phyloP scores from a whole-genome alignment of 2,329 filamentous ascomycete species.

The Xylariaceae sp. region DNA sequence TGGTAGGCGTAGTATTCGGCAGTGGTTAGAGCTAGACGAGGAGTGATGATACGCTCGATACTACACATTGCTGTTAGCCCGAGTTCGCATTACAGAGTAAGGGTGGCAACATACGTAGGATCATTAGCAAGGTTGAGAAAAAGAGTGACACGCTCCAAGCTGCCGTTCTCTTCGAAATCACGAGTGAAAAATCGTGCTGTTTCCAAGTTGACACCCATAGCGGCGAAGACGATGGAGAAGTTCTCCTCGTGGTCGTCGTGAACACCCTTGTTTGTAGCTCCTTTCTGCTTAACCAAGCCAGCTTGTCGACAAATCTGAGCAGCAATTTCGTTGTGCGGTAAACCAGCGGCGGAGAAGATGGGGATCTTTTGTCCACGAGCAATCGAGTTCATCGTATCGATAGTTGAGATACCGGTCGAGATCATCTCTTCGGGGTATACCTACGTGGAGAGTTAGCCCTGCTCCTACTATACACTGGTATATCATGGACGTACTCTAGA shows the following conservation, averaged over 20 bases:
- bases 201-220: constrained; percentile 99
- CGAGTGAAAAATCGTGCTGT: constrained; percentile 97
- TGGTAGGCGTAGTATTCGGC: constrained; percentile 99
- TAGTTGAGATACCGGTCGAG: constrained; percentile 97
- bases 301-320: constrained; percentile 98
- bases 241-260: constrained; percentile 98
- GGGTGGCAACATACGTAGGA: constrained; percentile 74
- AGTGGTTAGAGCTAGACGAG: constrained; percentile 95
- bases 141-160: constrained; percentile 93
- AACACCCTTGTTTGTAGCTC: constrained; percentile 86
- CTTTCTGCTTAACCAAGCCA: constrained; percentile 80
- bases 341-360: constrained; percentile 97
- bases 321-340: constrained; percentile 99
- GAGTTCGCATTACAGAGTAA: background rate
- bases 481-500: constrained; percentile 71
- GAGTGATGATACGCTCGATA: constrained; percentile 99
- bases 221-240: constrained; percentile 99
- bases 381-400: constrained; percentile 98
- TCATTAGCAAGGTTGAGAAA: constrained; percentile 99
- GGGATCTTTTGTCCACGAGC: constrained; percentile 99
- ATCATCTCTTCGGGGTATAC: constrained; percentile 99
- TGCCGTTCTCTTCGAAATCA: constrained; percentile 99
- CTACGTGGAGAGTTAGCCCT: constrained; percentile 51
- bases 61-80: constrained; percentile 51
- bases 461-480: background rate